A percentile compares a stretch with the other conserved stretches of the same genome.
phyloP scores from a whole-genome alignment of 345 rosid genomes.

The Rubroshorea leprosula region DNA sequence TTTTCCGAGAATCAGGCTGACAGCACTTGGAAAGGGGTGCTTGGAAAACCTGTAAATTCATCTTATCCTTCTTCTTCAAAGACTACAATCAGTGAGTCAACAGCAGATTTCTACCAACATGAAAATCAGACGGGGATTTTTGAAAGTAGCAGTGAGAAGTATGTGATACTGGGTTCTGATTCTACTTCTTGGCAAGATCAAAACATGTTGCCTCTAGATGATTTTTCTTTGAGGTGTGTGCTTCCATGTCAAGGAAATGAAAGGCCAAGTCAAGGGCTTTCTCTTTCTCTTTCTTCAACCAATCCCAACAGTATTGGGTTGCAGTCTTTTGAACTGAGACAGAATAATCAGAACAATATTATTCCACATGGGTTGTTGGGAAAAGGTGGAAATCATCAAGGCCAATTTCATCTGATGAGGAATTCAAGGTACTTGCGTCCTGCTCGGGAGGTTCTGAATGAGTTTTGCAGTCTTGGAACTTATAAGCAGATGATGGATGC shows the following conservation, averaged over 20 bases:
- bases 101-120: constrained; percentile 41
- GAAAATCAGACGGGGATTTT: too few relatives aligned
- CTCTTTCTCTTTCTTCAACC: constrained; percentile 82
- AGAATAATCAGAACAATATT: constrained; percentile 29
- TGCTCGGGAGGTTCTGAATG: constrained; percentile 77
- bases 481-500: constrained; percentile 44
- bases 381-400: constrained; percentile 30
- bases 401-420: constrained; percentile 47
- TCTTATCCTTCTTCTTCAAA: constrained; percentile 40
- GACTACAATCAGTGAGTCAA: constrained; percentile 26
- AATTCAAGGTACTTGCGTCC: constrained; percentile 63
- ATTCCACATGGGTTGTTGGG: constrained; percentile 35
- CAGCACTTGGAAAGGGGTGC: too few relatives aligned
- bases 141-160: constrained; percentile 24
- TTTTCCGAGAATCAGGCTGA: constrained; percentile 67
- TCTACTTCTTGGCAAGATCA: constrained; percentile 38
- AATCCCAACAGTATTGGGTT: constrained; percentile 79
- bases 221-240: constrained; percentile 57
- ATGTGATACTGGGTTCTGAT: constrained; percentile 44
- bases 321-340: constrained; percentile 73
- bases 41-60: constrained; percentile 27
- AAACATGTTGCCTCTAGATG: constrained; percentile 43
- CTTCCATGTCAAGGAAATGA: constrained; percentile 80
- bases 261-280: constrained; percentile 94
- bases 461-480: constrained; percentile 86